A percentile compares a stretch with the other conserved stretches of the same genome.
These are phyloP conservation scores for Colletotrichum horii DNA, from an alignment of 2,329 filamentous ascomycete genomes.

Conservation along the genomic window DNA sequence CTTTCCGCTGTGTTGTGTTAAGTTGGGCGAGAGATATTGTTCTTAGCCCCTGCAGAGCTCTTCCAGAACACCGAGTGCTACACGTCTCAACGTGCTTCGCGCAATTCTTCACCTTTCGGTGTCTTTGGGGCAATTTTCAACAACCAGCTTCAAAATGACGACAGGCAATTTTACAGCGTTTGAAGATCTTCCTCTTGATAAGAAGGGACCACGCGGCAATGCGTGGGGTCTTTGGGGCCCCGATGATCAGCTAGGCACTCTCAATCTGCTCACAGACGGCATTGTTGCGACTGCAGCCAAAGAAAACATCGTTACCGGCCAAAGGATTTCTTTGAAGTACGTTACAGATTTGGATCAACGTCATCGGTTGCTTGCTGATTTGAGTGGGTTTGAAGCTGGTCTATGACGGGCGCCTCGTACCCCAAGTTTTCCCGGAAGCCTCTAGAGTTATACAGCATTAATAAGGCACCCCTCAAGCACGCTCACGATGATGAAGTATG, in stretches of 20 bases:
- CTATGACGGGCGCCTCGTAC: constrained; percentile 24
- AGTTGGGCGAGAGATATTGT: background rate
- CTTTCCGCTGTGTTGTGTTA: background rate
- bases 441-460: constrained; percentile 20
- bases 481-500: constrained; percentile 30
- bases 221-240: constrained; percentile 61
- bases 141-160: background rate
- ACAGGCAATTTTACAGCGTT: background rate
- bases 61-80: background rate
- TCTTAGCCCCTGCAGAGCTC: background rate
- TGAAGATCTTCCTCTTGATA: constrained; percentile 49
- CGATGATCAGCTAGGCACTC: constrained; percentile 55
- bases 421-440: constrained; percentile 26
- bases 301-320: constrained; percentile 1
- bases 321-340: constrained; percentile 21
- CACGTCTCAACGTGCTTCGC: background rate
- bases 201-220: constrained; percentile 54
- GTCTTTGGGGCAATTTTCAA: background rate
- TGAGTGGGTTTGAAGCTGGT: constrained; percentile 1
- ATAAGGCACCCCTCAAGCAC: constrained; percentile 29
- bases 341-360: background rate
- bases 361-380: background rate
- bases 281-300: background rate
- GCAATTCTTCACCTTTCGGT: background rate
- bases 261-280: constrained; percentile 54